Evolutionary conservation across 148 eudicot species (phyloP).

Genomic region (Camellia granthamiana): DNA sequence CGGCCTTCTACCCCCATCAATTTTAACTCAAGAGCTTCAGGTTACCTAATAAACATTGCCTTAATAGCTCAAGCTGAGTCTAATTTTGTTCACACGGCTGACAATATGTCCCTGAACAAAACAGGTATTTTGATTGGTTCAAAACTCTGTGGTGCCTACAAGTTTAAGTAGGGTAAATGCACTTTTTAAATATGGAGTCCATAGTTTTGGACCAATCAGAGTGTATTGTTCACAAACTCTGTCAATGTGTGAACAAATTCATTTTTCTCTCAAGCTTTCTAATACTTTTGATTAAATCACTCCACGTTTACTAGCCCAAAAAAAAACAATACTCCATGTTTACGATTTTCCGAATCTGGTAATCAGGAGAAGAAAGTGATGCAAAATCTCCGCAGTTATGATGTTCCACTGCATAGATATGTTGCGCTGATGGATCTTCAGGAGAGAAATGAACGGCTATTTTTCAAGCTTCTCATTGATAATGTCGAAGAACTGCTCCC

Average conservation of each 20-base stretch:
- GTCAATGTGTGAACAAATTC: too few relatives aligned
- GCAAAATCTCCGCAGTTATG: slow-evolving; percentile 63
- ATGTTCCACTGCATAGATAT: slow-evolving; percentile 79
- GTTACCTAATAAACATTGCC: slow-evolving; percentile 28
- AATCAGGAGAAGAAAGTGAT: slow-evolving; percentile 65
- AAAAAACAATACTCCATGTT: background rate
- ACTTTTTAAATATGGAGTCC: too few relatives aligned
- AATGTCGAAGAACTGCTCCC: slow-evolving; percentile 94
- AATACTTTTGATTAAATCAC: background rate
- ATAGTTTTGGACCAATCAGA: too few relatives aligned
- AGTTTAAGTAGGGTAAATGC: too few relatives aligned
- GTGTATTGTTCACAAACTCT: too few relatives aligned
- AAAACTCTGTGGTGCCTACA: too few relatives aligned
- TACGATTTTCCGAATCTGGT: background rate
- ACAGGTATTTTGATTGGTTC: too few relatives aligned
- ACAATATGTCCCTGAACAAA: too few relatives aligned
- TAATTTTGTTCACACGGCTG: too few relatives aligned
- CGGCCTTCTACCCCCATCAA: slow-evolving; percentile 78
- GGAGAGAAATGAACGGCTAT: slow-evolving; percentile 89
- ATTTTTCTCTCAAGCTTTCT: too few relatives aligned
- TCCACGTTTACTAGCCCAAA: background rate
- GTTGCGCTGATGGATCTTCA: slow-evolving; percentile 95
- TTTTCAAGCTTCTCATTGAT: slow-evolving; percentile 89
- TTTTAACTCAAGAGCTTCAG: slow-evolving; percentile 71
- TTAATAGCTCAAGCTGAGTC: background rate